Evolutionary conservation across 2,329 filamentous ascomycete species (phyloP).

Genomic region (Trichophyton verrucosum): DNA sequence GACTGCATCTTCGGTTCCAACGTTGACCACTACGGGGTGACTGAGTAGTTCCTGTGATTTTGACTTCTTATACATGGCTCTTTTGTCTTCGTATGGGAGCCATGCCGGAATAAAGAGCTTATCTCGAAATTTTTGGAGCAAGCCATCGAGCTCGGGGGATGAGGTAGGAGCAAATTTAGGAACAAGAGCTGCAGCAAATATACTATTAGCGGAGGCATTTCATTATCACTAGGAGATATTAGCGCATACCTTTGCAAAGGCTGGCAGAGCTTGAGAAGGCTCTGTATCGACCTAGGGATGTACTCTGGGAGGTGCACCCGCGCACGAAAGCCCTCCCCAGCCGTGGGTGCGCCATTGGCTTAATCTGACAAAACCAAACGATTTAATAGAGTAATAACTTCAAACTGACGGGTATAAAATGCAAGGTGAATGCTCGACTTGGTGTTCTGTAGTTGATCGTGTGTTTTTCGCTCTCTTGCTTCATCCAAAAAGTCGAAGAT

Average conservation of each 20-base stretch:
- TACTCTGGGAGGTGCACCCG: conserved; percentile 24
- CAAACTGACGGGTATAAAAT: neutral
- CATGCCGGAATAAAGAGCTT: conserved; percentile 34
- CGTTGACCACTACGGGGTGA: conserved; percentile 30
- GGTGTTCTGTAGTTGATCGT: neutral
- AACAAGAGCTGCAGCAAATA: conserved; percentile 18
- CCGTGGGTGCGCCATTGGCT: conserved; percentile 28
- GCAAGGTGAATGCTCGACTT: neutral
- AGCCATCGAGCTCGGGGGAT: conserved; percentile 30
- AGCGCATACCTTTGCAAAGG: conserved; percentile 22
- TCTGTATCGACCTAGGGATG: conserved; percentile 10
- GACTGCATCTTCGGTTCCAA: conserved; percentile 23
- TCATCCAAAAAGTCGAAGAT: conserved; percentile 15
- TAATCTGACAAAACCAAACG: no score
- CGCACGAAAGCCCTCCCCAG: conserved; percentile 29
- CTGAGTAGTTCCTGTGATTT: conserved; percentile 26
- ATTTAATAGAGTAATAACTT: neutral
- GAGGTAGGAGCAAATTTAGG: conserved; percentile 30
- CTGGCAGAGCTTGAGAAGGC: conserved; percentile 23
- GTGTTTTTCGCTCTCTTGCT: neutral
- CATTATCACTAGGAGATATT: neutral
- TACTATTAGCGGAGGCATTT: neutral
- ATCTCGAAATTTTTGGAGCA: conserved; percentile 31
- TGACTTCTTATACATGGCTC: conserved; percentile 29
- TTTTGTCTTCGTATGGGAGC: conserved; percentile 26